Base-by-base conservation (phyloP, 108 stramenopile species). In the Bacterosira constricta region DNA sequence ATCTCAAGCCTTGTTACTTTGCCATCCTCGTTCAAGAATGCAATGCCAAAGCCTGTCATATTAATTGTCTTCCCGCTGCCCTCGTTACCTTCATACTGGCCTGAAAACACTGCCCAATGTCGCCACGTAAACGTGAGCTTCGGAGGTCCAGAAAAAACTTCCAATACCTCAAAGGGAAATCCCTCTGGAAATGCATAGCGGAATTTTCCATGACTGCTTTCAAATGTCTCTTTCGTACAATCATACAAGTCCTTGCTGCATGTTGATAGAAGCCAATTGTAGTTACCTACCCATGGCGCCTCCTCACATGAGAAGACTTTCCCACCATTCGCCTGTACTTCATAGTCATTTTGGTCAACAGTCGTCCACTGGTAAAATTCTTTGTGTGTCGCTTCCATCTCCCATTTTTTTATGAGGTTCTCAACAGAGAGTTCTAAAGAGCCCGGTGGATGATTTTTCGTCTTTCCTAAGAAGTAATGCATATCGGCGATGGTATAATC, bases 141-240 rank as follows among this genome's bases (percentile, higher is more conserved):
- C 49, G 85, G 85, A 5, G 85, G 85, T 12, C 74, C 74, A 6
- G 73, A 70, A 38, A 75, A 75, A 13, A 83, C 82, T 36, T 83
- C 74, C 17, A 85, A 44, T 0, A 85, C 85, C 51, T 85, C 85
- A 73, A 73, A 85, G 13, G 85, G 79, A 65, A 85, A 85, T 21
- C 73, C 82, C 18, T 77, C 82, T 20, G 70, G 37, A 75, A 85
- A 85, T 18, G 85, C 82, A 38, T 39, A 56, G 31, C 79, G 79
- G 56, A 85, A 85, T n/a, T 45, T 65, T 29, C 74, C 74, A 51
- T 85, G 85, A 27, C 66, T 73, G 9, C 61, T 38, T 51, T 85
- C 84, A 53, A 77, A 85, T 18, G 84, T 79, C 36, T 67, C 46
- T 0, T 71, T 59, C 3, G 52, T 9, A 26, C 66, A 21, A 53